A percentile compares a stretch with the other conserved stretches of the same genome.
These are phyloP conservation scores for Huntiella decipiens DNA, from an alignment of 2,329 filamentous ascomycete genomes.

Conservation along the genomic window DNA sequence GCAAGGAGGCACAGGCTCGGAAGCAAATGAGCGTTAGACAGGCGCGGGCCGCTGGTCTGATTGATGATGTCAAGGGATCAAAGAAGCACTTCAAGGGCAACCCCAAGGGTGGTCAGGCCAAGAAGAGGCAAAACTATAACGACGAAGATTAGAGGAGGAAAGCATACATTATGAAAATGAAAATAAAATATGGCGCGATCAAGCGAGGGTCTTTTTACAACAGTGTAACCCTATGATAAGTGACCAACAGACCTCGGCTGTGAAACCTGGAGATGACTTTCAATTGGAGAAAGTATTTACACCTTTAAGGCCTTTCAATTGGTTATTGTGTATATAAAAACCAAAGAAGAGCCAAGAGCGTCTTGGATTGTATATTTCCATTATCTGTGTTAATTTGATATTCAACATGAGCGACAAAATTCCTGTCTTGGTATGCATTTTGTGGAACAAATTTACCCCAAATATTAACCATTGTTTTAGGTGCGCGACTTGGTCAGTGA, in stretches of 20 bases:
- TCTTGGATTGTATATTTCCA: too few relatives aligned
- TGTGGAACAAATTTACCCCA: background rate
- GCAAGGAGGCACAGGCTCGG: conserved; percentile 24
- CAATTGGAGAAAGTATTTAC: too few relatives aligned
- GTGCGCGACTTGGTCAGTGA: conserved; percentile 52
- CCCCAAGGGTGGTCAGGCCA: conserved; percentile 38
- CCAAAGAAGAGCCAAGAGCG: too few relatives aligned
- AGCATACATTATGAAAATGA: background rate
- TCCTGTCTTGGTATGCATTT: conserved; percentile 6
- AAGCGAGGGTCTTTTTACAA: conserved; percentile 1
- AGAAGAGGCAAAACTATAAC: conserved; percentile 25
- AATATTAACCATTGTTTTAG: conserved; percentile 16
- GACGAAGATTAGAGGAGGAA: conserved; percentile 4
- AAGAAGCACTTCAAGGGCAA: conserved; percentile 96
- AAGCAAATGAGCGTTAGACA: conserved; percentile 73
- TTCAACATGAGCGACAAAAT: conserved; percentile 9
- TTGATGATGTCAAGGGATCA: conserved; percentile 55
- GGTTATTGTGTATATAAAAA: too few relatives aligned
- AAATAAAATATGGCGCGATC: too few relatives aligned
- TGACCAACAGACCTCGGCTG: too few relatives aligned
- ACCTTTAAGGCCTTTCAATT: too few relatives aligned
- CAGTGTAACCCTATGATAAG: conserved; percentile 2
- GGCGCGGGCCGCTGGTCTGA: conserved; percentile 26
- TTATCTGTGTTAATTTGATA: background rate
- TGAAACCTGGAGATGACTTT: too few relatives aligned